Percentiles rank a stretch among this genome's conserved stretches.
These are phyloP conservation scores for Agaricales sp. DNA, from an alignment of 1,284 basidiomycete genomes.

Conservation along the genomic window DNA sequence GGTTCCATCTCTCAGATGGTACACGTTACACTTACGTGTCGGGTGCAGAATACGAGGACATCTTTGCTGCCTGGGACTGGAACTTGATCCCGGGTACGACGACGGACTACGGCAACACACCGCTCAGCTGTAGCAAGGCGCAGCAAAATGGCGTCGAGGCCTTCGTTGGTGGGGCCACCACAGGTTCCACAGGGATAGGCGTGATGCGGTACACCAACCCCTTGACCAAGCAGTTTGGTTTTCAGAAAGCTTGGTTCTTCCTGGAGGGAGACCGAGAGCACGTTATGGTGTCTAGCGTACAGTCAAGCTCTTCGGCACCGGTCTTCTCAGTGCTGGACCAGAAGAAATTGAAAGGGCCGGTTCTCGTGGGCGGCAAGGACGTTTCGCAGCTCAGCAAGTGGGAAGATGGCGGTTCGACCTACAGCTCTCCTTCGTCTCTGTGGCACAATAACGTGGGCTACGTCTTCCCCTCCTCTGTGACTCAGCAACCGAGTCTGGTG, in stretches of 20 bases:
- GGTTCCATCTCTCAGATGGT: constrained; percentile 61
- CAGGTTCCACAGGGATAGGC: constrained; percentile 40
- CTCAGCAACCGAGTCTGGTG: not conserved
- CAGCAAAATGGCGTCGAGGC: constrained; percentile 32
- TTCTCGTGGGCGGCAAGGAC: constrained; percentile 29
- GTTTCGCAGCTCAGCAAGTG: constrained; percentile 12
- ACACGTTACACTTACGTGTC: constrained; percentile 50
- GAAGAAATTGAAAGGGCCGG: constrained; percentile 30
- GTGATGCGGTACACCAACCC: constrained; percentile 60
- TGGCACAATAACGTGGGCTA: constrained; percentile 56
- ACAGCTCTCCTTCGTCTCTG: constrained; percentile 23
- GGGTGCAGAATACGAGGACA: constrained; percentile 62
- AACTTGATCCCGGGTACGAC: constrained; percentile 63
- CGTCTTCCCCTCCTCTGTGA: not conserved
- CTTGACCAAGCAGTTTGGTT: constrained; percentile 38
- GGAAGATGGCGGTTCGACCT: constrained; percentile 23
- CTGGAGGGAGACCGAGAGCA: constrained; percentile 50
- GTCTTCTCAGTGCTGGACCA: constrained; percentile 61
- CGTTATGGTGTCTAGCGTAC: constrained; percentile 45
- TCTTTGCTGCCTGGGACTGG: constrained; percentile 64
- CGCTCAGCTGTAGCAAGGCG: constrained; percentile 32
- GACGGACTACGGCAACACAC: constrained; percentile 43
- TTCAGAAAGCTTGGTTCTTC: constrained; percentile 68
- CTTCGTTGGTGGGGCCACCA: constrained; percentile 57
- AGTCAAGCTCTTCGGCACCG: constrained; percentile 31